Percentiles rank a stretch among this genome's conserved stretches.
These are phyloP conservation scores for Tetrastigma voinierianum DNA, from an alignment of 164 flowering plant genomes.

Conservation along the genomic window DNA sequence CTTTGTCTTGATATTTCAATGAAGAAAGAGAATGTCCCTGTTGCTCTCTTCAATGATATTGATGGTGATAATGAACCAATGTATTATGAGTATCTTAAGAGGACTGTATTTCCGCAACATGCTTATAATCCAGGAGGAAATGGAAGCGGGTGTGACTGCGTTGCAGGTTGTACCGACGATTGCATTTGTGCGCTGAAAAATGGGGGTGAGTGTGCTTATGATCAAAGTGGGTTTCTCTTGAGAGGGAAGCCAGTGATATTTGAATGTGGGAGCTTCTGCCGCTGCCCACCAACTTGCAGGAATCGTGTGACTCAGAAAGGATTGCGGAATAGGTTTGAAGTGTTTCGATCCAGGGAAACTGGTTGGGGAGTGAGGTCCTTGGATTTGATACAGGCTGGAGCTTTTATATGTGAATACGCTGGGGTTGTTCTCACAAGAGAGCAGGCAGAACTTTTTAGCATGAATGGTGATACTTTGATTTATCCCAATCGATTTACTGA, in stretches of 20 bases:
- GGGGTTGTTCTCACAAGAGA: slow-evolving; percentile 71
- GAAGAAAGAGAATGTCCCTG: slow-evolving; percentile 65
- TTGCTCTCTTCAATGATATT: slow-evolving; percentile 70
- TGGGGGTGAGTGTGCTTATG: slow-evolving; percentile 82
- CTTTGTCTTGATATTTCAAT: slow-evolving; percentile 61
- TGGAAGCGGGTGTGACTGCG: slow-evolving; percentile 63
- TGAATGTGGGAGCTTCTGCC: slow-evolving; percentile 78
- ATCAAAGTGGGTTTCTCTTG: slow-evolving; percentile 60
- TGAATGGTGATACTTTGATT: slow-evolving; percentile 79
- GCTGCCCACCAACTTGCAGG: slow-evolving; percentile 63
- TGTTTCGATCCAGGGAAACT: slow-evolving; percentile 72
- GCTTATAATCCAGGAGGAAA: slow-evolving; percentile 24
- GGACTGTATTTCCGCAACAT: slow-evolving; percentile 53
- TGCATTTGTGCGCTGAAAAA: slow-evolving; percentile 72
- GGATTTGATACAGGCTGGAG: slow-evolving; percentile 73
- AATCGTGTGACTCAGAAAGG: slow-evolving; percentile 79
- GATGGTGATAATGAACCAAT: slow-evolving; percentile 63
- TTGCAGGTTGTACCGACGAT: slow-evolving; percentile 39
- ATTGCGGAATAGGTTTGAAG: slow-evolving; percentile 53
- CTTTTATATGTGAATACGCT: slow-evolving; percentile 75
- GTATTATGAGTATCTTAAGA: slow-evolving; percentile 52
- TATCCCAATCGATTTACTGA: slow-evolving; percentile 72
- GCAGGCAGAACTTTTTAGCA: slow-evolving; percentile 55
- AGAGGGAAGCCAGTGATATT: slow-evolving; percentile 77
- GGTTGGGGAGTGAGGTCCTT: slow-evolving; percentile 87